Base-by-base conservation (phyloP, 108 stramenopile species). In the Chaetoceros tenuissimus region DNA sequence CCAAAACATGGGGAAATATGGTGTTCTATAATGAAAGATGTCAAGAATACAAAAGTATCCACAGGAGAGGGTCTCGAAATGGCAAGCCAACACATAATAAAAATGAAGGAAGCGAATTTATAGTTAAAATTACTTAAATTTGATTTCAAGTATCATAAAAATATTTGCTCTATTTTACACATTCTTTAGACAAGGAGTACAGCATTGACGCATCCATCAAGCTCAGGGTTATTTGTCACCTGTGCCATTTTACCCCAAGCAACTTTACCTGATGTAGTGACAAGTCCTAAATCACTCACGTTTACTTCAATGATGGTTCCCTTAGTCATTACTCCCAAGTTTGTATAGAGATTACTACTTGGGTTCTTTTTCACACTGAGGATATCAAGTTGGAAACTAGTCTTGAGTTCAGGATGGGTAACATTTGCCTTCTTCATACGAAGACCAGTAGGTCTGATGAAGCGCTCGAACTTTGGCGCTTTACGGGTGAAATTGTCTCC, bases 301-400 rank as follows among this genome's bases (percentile, higher is more conserved):
- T 97, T 98, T 40, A 98, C 99, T 69, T 99, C 99, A 62, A 99
- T 91, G 52, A 99, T 85, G 10, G 99, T 99, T 34, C 99, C 98
- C 87, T 99, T 99, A 25, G 97, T 98, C 74, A 99, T 83, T 19
- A 99, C 99, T 40, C 99, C 99, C 58, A 99, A 79, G 60, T 95
- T 91, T 21, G 94, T 96, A 69, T 97, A 98, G 31, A 94, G 69
- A 48, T 72, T 72, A 3, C 74, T 82, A 31, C 82, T 84, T 2
- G 99, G 99, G 77, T 99, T 99, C 80, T 99, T 99, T 80, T 97
- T 98, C 24, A 99, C 99, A 20, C 96, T 95, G 23, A 99, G 55
- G 53, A 99, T 97, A 68, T 97, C 97, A 69, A 99, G 68, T 66
- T 96, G 95, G 67, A 99, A 98, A 31, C 95, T 97, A 7, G 99